Evolutionary conservation across 176 grass and related monocot species (phyloP).

Genomic region (Oryza glumipatula): DNA sequence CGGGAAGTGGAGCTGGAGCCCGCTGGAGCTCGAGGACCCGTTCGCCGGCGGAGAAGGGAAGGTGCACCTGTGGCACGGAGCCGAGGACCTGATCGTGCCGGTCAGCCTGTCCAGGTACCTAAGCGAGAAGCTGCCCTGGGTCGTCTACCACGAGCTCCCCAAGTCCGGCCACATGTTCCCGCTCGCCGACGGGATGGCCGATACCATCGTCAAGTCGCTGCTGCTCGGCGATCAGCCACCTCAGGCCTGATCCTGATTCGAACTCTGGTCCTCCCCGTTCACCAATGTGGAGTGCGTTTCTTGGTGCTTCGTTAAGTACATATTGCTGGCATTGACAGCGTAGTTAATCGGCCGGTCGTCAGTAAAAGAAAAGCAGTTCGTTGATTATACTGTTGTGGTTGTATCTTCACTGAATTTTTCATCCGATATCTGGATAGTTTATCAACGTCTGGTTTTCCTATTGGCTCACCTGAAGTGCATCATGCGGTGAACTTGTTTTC

Average conservation of each 20-base stretch:
- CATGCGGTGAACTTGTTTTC: no score
- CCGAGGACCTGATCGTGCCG: conserved; percentile 64
- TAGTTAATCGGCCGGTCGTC: no score
- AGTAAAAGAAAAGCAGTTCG: no score
- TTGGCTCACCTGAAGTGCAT: no score
- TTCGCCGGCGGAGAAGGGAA: conserved; percentile 57
- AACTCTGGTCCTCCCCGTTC: not conserved
- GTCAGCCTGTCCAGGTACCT: conserved; percentile 64
- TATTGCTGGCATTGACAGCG: no score
- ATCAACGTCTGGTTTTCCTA: no score
- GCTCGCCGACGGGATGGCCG: conserved; percentile 55
- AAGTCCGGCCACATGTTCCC: conserved; percentile 68
- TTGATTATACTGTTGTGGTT: no score
- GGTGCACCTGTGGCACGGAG: conserved; percentile 87
- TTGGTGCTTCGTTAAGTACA: no score
- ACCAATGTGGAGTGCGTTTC: no score
- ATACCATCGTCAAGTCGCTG: conserved; percentile 61
- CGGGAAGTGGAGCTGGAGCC: conserved; percentile 73
- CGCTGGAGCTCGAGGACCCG: conserved; percentile 64
- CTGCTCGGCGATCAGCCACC: conserved; percentile 43
- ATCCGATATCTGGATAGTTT: no score
- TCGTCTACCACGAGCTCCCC: conserved; percentile 76
- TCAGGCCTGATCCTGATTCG: not conserved
- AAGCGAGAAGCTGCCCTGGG: conserved; percentile 62
- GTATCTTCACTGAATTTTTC: no score